Conservation (phyloP, 805 yeast genomes). For the Maudiozyma turicensis region DNA sequence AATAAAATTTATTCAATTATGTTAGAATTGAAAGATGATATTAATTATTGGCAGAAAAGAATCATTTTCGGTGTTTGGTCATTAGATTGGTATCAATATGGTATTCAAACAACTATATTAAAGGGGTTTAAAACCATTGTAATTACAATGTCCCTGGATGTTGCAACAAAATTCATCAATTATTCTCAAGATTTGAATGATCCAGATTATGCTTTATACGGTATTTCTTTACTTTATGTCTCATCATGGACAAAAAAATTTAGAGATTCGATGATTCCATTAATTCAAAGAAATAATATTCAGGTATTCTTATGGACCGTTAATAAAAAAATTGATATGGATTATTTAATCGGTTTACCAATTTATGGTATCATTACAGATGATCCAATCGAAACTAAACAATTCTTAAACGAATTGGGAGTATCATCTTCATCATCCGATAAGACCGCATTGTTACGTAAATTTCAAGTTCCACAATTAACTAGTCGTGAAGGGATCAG, state of each 20-base stretch:
- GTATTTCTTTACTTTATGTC: conserved; percentile 41
- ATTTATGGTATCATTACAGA: conserved; percentile 27
- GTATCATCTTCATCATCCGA: neutral
- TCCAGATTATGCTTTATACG: conserved; percentile 42
- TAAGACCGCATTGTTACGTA: conserved; percentile 4
- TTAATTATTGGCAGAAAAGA: conserved; percentile 35
- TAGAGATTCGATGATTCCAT: conserved; percentile 20
- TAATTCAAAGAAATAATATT: conserved; percentile 26
- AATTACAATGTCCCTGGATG: conserved; percentile 28
- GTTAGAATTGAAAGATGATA: conserved; percentile 31
- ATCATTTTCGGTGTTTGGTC: conserved; percentile 48
- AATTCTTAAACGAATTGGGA: conserved; percentile 3
- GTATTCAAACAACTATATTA: conserved; percentile 32
- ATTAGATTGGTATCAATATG: conserved; percentile 36
- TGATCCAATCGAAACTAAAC: conserved; percentile 18
- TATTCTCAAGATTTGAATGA: conserved; percentile 32
- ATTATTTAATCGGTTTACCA: conserved; percentile 22
- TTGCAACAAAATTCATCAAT: conserved; percentile 26
- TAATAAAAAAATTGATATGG: conserved; percentile 30
- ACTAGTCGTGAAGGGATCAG: conserved; percentile 18
- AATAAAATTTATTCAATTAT: conserved; percentile 32
- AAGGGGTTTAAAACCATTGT: conserved; percentile 29
- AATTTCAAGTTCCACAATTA: conserved; percentile 9
- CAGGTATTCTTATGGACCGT: conserved; percentile 45
- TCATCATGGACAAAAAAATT: conserved; percentile 38